Conservation (phyloP, 2,329 filamentous ascomycete species). For the Helotiales sp. region DNA sequence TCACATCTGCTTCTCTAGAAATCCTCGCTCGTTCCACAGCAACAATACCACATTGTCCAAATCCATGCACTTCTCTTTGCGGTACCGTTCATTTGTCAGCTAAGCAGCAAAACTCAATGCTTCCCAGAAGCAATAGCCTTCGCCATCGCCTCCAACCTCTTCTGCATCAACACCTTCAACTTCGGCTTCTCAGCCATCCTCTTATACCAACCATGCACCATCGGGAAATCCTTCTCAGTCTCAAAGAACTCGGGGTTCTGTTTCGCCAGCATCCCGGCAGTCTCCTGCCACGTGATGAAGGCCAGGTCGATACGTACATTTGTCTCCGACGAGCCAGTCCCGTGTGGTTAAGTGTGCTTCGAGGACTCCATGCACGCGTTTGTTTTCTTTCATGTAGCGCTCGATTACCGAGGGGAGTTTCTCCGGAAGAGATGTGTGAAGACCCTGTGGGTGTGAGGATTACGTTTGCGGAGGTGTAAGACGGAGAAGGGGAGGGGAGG, state of each 20-base stretch:
- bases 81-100: background rate
- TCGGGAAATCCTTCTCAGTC: constrained; percentile 7
- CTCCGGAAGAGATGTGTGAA: constrained; percentile 35
- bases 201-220: constrained; percentile 7
- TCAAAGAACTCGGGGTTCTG: background rate
- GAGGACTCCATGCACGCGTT: constrained; percentile 45
- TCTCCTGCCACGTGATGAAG: constrained; percentile 29
- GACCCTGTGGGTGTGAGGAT: background rate
- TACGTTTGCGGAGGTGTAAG: background rate
- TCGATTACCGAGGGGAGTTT: constrained; percentile 46
- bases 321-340: constrained; percentile 48
- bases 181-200: background rate
- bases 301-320: constrained; percentile 45
- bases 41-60: background rate
- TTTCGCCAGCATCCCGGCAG: background rate
- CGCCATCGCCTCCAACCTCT: constrained; percentile 1
- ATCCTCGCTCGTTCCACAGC: no score
- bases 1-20: no score
- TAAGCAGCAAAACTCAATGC: background rate
- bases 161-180: constrained; percentile 10
- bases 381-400: constrained; percentile 52
- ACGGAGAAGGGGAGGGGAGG: background rate
- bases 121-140: constrained; percentile 6
- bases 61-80: background rate
- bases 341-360: constrained; percentile 46